Conservation (phyloP, 805 yeast species). For the Suhomyces kilbournensis region DNA sequence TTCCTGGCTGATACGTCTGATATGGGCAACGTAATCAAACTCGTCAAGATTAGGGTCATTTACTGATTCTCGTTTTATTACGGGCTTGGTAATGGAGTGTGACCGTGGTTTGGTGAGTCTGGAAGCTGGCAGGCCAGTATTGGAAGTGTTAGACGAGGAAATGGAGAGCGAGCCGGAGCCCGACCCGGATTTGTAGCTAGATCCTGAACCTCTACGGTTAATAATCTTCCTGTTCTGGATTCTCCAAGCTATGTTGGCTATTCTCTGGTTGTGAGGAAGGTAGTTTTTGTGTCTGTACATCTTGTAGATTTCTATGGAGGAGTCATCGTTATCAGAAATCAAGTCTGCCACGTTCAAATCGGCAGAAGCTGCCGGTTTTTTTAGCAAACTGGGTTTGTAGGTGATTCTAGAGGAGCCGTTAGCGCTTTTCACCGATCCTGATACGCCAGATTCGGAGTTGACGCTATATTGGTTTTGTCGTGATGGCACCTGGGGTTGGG, state of each 20-base stretch:
- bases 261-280: constrained; percentile 41
- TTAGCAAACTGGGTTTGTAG: constrained; percentile 8
- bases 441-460: neutral
- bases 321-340: constrained; percentile 33
- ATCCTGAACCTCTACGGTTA: neutral
- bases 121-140: neutral
- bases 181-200: neutral
- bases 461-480: neutral
- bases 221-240: constrained; percentile 38
- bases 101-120: constrained; percentile 1
- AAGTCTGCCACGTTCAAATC: constrained; percentile 15
- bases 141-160: neutral
- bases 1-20: constrained; percentile 39
- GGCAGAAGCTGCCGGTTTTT: neutral
- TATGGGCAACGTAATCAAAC: constrained; percentile 46
- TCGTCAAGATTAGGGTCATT: constrained; percentile 35
- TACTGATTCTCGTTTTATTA: constrained; percentile 1
- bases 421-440: neutral
- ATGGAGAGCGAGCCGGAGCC: neutral
- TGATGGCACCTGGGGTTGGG: neutral
- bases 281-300: constrained; percentile 42
- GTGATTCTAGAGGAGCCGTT: constrained; percentile 7
- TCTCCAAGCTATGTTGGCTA: constrained; percentile 45
- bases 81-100: neutral
- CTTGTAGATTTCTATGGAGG: constrained; percentile 35